These are phyloP conservation scores for Penicillium alfredii DNA, from an alignment of 495 filamentous ascomycete species.

Conservation along the genomic window DNA sequence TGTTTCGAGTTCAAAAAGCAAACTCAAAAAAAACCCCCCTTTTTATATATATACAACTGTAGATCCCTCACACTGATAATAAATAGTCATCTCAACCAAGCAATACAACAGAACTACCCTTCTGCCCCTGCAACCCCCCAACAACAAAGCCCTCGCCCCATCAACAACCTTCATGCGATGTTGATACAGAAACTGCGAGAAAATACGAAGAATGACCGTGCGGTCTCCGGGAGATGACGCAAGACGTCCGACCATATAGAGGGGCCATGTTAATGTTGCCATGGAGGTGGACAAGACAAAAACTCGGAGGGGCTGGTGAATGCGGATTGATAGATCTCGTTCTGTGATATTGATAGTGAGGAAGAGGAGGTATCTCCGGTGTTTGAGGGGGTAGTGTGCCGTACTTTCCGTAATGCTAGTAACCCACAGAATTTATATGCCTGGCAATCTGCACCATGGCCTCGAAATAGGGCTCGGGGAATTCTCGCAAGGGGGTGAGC, in stretches of 20 bases:
- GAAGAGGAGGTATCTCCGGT: no score
- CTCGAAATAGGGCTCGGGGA: conserved; percentile 2
- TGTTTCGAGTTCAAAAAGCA: no score
- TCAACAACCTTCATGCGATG: conserved; percentile 16
- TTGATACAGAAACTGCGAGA: conserved; percentile 11
- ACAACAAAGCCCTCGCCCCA: conserved; percentile 6
- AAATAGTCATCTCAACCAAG: no score
- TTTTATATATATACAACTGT: no score
- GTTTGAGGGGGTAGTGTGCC: no score
- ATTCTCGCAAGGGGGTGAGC: not conserved
- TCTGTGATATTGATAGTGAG: not conserved
- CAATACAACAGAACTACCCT: no score
- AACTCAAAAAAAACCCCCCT: no score
- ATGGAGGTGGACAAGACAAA: conserved; percentile 11
- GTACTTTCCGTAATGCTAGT: not conserved
- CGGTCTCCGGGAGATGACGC: conserved; percentile 9
- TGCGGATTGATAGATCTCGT: conserved; percentile 4
- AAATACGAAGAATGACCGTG: conserved; percentile 11
- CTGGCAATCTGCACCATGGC: conserved; percentile 10
- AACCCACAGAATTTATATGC: conserved; percentile 8
- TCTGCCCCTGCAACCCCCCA: no score
- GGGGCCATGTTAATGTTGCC: conserved; percentile 12
- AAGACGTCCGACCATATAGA: conserved; percentile 10
- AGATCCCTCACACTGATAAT: no score
- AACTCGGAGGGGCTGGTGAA: conserved; percentile 11